Percentiles rank a stretch among this genome's conserved stretches.
Evolutionary conservation across 805 yeast species (phyloP).

Genomic region (Tetrapisispora pingtungensis): DNA sequence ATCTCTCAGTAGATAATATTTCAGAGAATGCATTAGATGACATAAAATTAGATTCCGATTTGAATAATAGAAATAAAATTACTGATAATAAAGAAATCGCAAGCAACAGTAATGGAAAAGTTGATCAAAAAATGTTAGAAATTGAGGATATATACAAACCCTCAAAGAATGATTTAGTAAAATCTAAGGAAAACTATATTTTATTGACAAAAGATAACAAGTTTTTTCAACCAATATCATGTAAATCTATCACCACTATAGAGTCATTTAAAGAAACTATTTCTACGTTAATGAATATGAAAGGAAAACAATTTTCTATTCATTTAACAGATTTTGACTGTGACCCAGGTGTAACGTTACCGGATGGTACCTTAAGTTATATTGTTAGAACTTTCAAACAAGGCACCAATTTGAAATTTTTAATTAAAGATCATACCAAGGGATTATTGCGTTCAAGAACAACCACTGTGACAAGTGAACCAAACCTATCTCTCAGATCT

Average conservation of each 20-base stretch:
- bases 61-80: neutral
- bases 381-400: slow-evolving; percentile 30
- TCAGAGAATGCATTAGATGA: neutral
- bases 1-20: neutral
- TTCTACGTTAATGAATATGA: slow-evolving; percentile 28
- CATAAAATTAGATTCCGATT: neutral
- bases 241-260: slow-evolving; percentile 24
- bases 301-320: slow-evolving; percentile 27
- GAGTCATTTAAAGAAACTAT: slow-evolving; percentile 34
- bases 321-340: slow-evolving; percentile 64
- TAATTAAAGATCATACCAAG: slow-evolving; percentile 21
- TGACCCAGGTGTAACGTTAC: slow-evolving; percentile 45
- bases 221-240: slow-evolving; percentile 42
- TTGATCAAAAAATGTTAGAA: neutral
- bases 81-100: neutral
- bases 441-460: slow-evolving; percentile 13
- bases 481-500: slow-evolving; percentile 10
- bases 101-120: too few relatives aligned
- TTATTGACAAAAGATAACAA: slow-evolving; percentile 57
- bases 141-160: slow-evolving; percentile 1
- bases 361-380: slow-evolving; percentile 37
- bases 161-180: neutral
- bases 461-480: slow-evolving; percentile 10
- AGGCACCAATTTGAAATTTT: slow-evolving; percentile 24
- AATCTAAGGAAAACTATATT: slow-evolving; percentile 28